Evolutionary conservation across 305 asterid species (phyloP), one percentile per base, ranked within the genome.

Genomic region (Fraxinus greggii): DNA sequence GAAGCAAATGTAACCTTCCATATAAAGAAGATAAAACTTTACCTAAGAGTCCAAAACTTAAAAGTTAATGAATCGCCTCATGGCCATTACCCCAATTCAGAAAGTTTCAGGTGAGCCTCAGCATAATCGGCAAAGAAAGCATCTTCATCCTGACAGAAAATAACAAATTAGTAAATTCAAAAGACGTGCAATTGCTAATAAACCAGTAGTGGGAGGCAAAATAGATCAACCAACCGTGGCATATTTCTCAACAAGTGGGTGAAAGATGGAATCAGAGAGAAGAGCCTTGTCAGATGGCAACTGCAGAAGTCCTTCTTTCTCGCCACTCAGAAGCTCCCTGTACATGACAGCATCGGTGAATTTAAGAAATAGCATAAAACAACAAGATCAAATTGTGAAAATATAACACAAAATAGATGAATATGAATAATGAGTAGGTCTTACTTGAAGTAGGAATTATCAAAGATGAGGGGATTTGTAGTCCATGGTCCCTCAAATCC

Each of bases 401-500:
- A 5, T 5, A n/a, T 61, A 61, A 61, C 28, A 61, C 1, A 21
- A 7, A 61, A 8, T 61, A 61, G 70, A 23, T 61, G 17, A 61
- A 23, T 61, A 61, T 21, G 10, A 61, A 61, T 61, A 7, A 59
- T 12, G 10, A 61, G 31, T 23, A 61, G 40, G 33, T 15, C 91
- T 83, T 88, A 95, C 98, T 17, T 91, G 51, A 95, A 95, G 93
- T 92, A 95, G 38, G 97, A 82, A 82, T 93, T 95, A 80, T 95
- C 98, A 13, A 95, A 95, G 89, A 88, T 86, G 65, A 92, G 97
- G 23, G 98, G 98, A 86, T 91, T 95, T 7, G 81, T 0, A n/a
- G 98, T 95, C 98, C 98, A 95, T 10, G 97, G 84, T 45, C 98
- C 98, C 91, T 95, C 98, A 33, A 95, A 95, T 77, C 98, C 98